Base-by-base conservation (phyloP, 495 filamentous ascomycete species). In the Aspergillus homomorphus region DNA sequence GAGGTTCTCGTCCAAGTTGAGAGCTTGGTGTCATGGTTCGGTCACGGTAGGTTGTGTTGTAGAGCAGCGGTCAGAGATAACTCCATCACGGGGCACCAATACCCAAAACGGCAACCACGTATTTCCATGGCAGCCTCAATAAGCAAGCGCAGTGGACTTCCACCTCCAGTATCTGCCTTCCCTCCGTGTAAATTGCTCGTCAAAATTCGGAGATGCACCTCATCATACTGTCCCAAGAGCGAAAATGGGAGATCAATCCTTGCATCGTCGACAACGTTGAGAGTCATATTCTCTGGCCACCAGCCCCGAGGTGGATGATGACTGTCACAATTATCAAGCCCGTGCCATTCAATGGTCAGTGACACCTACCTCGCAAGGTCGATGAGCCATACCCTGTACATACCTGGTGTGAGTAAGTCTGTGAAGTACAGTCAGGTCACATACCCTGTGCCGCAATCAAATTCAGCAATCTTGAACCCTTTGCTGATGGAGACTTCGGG, bases 161-260 rank as follows among this genome's bases (percentile, higher is more conserved):
- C n/a, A n/a, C n/a, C n/a, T n/a, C n/a, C n/a, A n/a, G 62, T n/a
- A 3, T 33, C 41, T 16, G 44, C 23, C 41, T 66, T 59, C 24
- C 65, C 58, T 26, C 69, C 65, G 61, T 53, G 46, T 45, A 64
- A 1, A 69, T 63, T 54, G 64, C 65, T 60, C 28, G 65, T 58
- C 61, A 57, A 72, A 33, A 71, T 58, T 9, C 74, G 66, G 5
- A 76, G n/a, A 56, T 76, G 70, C 0, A 79, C 67, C 19, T 77
- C 62, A 58, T 77, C 74, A 57, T 75, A 79, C 10, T 58, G 51
- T 0, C 65, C 68, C 1, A 43, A 18, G 2, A 73, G 60, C 9
- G 66, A 62, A 7, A 44, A 15, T 3, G 73, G 67, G 0, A 68
- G 51, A 18, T 68, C 62, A 7, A 19, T 9, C 5, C 67, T 55